Base-by-base conservation (phyloP, 2,329 filamentous ascomycete genomes). In the Ceratocystis eucalypticola region DNA sequence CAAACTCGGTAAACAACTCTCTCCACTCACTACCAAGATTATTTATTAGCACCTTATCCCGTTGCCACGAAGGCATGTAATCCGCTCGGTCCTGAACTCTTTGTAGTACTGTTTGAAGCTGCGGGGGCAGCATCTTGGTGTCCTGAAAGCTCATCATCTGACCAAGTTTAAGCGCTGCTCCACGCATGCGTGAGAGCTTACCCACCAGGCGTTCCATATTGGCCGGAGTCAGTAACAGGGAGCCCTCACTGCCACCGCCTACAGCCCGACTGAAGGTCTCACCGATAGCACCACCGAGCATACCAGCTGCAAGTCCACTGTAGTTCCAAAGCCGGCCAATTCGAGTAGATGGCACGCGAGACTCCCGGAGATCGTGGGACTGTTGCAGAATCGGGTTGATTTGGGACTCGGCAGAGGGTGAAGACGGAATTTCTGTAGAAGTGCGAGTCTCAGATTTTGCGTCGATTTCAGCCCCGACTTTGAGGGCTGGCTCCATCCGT, bases 71-170 rank as follows among this genome's bases (percentile, higher is more conserved):
- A 0, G 94, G 94, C 94, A 99, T 99, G 75, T 97, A 99, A 75
- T 99, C 93, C 48, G 94, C 94, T 66, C 90, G 87, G 74, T 99
- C 94, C 74, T 99, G 94, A 0, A 99, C 94, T 5, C 95, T 86
- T 74, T 96, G 91, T 12, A 99, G 79, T 1, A 99, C 91, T 72
- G 93, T 84, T 70, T 95, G 90, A 62, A 99, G 91, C 0, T 89
- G 84, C 0, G 83, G 84, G 0, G 94, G 94, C 8, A 99, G 83
- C 85, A 96, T 91, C 75, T 96, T 97, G 46, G 90, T 86, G 76
- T 99, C 94, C 79, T 99, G 94, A 73, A 99, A 94, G 74, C 91
- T 96, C 80, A 99, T 88, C 88, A 97, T 94, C 78, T 99, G 94
- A 0, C 94, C 95, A 30, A 99, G 77, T 77, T 99, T 99, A 53